phyloP scores from a whole-genome alignment of 2,329 filamentous ascomycete genomes.

The Aspergillus quadricinctus region DNA sequence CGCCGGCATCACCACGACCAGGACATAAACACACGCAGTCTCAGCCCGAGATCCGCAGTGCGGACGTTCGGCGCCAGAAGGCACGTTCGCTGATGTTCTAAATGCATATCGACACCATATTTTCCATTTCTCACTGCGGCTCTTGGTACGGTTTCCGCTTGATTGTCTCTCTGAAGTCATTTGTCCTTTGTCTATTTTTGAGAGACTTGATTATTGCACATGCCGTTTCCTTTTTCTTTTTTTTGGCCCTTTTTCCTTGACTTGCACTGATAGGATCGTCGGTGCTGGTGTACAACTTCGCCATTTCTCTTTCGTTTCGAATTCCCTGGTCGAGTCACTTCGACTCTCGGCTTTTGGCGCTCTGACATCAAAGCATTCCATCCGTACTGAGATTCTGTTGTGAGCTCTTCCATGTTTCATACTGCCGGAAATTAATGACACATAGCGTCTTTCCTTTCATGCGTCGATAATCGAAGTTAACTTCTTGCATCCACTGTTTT shows the following conservation, averaged over 20 bases:
- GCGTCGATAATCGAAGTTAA: slow-evolving; percentile 13
- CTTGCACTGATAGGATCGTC: neutral
- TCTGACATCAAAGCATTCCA: neutral
- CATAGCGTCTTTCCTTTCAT: slow-evolving; percentile 20
- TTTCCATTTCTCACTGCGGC: slow-evolving; percentile 14
- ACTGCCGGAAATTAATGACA: slow-evolving; percentile 19
- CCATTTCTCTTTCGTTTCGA: slow-evolving; percentile 3
- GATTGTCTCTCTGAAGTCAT: neutral
- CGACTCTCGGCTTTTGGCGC: slow-evolving; percentile 2
- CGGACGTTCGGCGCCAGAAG: slow-evolving; percentile 38
- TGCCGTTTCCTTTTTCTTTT: neutral
- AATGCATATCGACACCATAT: slow-evolving; percentile 22
- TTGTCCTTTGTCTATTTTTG: neutral
- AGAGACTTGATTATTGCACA: neutral
- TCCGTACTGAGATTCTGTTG: slow-evolving; percentile 6
- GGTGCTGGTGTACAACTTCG: neutral
- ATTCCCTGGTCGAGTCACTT: slow-evolving; percentile 2
- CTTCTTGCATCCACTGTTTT: neutral
- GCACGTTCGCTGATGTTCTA: slow-evolving; percentile 41
- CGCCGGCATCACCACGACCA: slow-evolving; percentile 27
- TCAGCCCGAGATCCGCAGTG: slow-evolving; percentile 34
- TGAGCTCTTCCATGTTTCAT: slow-evolving; percentile 5
- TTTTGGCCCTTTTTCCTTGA: neutral
- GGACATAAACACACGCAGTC: slow-evolving; percentile 39
- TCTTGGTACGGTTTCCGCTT: slow-evolving; percentile 5